Evolutionary conservation across 352 stramenopile genomes (phyloP), one percentile per base, ranked within the genome.

Genomic region (Phytophthora tentaculata): DNA sequence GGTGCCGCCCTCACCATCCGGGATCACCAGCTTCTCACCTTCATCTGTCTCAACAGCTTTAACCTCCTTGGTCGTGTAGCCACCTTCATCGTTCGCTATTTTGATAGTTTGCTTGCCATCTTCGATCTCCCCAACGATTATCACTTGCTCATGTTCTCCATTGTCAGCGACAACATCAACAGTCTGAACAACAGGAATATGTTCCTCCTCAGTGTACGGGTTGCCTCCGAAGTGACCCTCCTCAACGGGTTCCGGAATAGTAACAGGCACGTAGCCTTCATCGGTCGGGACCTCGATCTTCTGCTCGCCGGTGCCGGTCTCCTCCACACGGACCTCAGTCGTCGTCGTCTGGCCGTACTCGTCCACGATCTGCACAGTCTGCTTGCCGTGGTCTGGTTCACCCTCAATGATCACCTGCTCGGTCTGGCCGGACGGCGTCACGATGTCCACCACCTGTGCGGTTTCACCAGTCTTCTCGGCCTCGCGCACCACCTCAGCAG

Each of bases 131-230:
- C 61, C 61, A 2, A 62, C 23, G 1, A 68, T 16, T 13, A 56
- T 56, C 52, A 68, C 61, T 22, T 56, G 22, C 44, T 62, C 7
- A 5, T 49, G 43, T 37, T 67, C 60, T 14, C 50, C 60, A 5
- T 53, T 37, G 13, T 23, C 5, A 37, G 51, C 23, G 14, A 47
- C 32, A 41, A 67, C 43, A 19, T 61, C 51, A 9, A 62, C 14
- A 7, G 41, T 68, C 49, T 67, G 60, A 9, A 49, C 35, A 16
- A 47, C 57, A 23, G 41, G 41, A 22, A 13, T n/a, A 23, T 32
- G 45, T 17, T 47, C 24, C 41, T 54, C 48, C 3, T 47, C 39
- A 8, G 16, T 35, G 17, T 37, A 65, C 22, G 32, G 24, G 24
- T 53, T 57, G n/a, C n/a, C n/a, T n/a, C n/a, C n/a, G n/a, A n/a